phyloP scores from a whole-genome alignment of 257 asterid species.

The Orobanche coerulescens region DNA sequence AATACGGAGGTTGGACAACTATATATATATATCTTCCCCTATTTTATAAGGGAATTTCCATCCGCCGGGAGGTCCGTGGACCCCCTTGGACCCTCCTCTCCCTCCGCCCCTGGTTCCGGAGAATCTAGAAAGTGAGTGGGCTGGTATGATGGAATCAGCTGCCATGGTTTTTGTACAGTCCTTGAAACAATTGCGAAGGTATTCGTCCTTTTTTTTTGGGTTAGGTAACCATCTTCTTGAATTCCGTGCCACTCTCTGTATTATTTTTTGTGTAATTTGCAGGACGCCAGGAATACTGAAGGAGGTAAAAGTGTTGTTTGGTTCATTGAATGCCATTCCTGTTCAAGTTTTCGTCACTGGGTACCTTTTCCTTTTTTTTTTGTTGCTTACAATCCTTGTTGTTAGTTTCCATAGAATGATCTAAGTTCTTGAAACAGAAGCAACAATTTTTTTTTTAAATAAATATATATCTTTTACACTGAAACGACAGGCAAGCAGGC shows the following conservation, averaged over 20 bases:
- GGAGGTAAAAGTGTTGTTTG: conserved; percentile 63
- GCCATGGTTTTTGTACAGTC: conserved; percentile 92
- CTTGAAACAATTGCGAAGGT: conserved; percentile 58
- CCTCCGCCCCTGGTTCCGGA: too few relatives aligned
- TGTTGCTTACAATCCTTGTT: too few relatives aligned
- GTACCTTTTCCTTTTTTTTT: conserved; percentile 33
- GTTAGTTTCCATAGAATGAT: too few relatives aligned
- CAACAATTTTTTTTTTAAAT: too few relatives aligned
- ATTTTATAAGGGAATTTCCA: too few relatives aligned
- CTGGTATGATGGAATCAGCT: conserved; percentile 69
- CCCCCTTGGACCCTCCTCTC: too few relatives aligned
- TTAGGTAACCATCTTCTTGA: conserved; percentile 11
- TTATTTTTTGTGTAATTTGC: conserved; percentile 30
- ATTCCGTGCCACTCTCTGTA: not conserved
- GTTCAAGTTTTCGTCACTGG: conserved; percentile 58
- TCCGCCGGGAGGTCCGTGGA: too few relatives aligned
- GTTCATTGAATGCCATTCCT: conserved; percentile 54
- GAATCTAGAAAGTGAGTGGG: conserved; percentile 30
- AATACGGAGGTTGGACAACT: too few relatives aligned
- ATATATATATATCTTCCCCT: too few relatives aligned
- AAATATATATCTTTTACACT: too few relatives aligned
- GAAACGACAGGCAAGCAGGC: too few relatives aligned
- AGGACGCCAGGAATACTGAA: conserved; percentile 61
- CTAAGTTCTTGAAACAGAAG: too few relatives aligned
- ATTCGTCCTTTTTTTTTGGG: not conserved